These are phyloP conservation scores for Pseudocercospora macadamiae DNA, from an alignment of 2,329 filamentous ascomycete species.

Conservation along the genomic window DNA sequence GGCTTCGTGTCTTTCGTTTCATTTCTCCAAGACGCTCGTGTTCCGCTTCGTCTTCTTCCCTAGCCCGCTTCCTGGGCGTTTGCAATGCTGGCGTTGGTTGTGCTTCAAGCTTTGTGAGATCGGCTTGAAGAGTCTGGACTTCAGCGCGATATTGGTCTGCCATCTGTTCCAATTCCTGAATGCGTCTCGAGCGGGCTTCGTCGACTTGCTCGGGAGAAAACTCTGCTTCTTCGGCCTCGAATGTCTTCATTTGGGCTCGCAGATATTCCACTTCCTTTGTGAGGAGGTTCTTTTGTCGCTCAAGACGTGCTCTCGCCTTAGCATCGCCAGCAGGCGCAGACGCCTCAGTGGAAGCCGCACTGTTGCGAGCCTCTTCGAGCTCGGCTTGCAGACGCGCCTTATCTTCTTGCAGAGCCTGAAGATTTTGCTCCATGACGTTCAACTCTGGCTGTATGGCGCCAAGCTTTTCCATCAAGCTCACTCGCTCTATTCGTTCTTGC, in stretches of 20 bases:
- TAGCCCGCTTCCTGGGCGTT: slow-evolving; percentile 45
- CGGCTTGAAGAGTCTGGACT: slow-evolving; percentile 71
- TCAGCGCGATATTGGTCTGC: slow-evolving; percentile 86
- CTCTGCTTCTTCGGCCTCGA: slow-evolving; percentile 84
- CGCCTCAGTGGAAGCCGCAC: slow-evolving; percentile 29
- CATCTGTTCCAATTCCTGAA: slow-evolving; percentile 81
- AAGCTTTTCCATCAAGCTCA: slow-evolving; percentile 77
- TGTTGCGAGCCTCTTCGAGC: slow-evolving; percentile 67
- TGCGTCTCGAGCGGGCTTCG: slow-evolving; percentile 70
- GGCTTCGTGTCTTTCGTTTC: slow-evolving; percentile 80
- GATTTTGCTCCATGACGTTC: slow-evolving; percentile 72
- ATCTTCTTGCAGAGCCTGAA: slow-evolving; percentile 72
- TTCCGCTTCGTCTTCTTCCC: slow-evolving; percentile 55
- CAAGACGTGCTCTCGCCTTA: slow-evolving; percentile 72
- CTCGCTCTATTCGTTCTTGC: slow-evolving; percentile 77
- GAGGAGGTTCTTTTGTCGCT: slow-evolving; percentile 82
- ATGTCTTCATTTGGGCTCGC: slow-evolving; percentile 82
- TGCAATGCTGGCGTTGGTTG: slow-evolving; percentile 61
- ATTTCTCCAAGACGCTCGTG: slow-evolving; percentile 79
- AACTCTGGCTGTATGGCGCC: slow-evolving; percentile 80
- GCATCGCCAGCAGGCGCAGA: slow-evolving; percentile 58
- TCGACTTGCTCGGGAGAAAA: slow-evolving; percentile 82
- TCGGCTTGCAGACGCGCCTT: slow-evolving; percentile 67
- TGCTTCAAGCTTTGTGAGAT: slow-evolving; percentile 69
- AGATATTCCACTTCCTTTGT: slow-evolving; percentile 94